phyloP scores from a whole-genome alignment of 2,329 filamentous ascomycete genomes.

The Paraphoma chrysanthemicola region DNA sequence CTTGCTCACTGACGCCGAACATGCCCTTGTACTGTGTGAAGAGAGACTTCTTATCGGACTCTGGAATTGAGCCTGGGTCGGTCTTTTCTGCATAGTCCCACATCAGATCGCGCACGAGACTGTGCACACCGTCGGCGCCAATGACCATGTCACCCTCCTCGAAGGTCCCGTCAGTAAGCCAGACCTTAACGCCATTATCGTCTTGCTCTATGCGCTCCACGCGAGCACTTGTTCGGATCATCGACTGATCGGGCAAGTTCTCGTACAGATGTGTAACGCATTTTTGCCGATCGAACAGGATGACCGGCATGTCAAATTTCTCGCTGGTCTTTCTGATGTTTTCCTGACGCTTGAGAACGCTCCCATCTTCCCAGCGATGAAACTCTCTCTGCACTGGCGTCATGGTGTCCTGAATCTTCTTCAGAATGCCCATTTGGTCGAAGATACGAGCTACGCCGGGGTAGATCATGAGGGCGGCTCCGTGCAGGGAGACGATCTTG shows the following conservation, averaged over 20 bases:
- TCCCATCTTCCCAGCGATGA: conserved; percentile 22
- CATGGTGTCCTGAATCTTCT: conserved; percentile 10
- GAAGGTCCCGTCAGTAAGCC: conserved; percentile 19
- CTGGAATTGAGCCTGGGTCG: conserved; percentile 10
- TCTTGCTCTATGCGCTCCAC: conserved; percentile 23
- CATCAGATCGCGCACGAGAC: conserved; percentile 26
- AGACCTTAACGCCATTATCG: conserved; percentile 16
- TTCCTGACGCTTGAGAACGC: background rate
- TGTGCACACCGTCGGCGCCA: conserved; percentile 34
- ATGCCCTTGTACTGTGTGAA: conserved; percentile 21
- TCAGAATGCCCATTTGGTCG: conserved; percentile 30
- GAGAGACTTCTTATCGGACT: conserved; percentile 15
- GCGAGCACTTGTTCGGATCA: conserved; percentile 15
- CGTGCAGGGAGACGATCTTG: conserved; percentile 24
- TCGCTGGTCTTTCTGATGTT: background rate
- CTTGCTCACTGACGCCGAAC: conserved; percentile 17
- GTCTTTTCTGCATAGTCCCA: conserved; percentile 23
- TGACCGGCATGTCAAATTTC: conserved; percentile 10
- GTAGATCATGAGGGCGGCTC: conserved; percentile 28
- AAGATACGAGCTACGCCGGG: conserved; percentile 27
- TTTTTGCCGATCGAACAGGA: conserved; percentile 25
- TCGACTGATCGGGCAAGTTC: conserved; percentile 24
- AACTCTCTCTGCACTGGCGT: conserved; percentile 13
- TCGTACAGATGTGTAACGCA: conserved; percentile 27
- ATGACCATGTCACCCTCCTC: conserved; percentile 30